A percentile compares a stretch with the other conserved stretches of the same genome.
These are phyloP conservation scores for Exophiala phaeomuriformis DNA, from an alignment of 2,329 filamentous ascomycete genomes.

Conservation along the genomic window DNA sequence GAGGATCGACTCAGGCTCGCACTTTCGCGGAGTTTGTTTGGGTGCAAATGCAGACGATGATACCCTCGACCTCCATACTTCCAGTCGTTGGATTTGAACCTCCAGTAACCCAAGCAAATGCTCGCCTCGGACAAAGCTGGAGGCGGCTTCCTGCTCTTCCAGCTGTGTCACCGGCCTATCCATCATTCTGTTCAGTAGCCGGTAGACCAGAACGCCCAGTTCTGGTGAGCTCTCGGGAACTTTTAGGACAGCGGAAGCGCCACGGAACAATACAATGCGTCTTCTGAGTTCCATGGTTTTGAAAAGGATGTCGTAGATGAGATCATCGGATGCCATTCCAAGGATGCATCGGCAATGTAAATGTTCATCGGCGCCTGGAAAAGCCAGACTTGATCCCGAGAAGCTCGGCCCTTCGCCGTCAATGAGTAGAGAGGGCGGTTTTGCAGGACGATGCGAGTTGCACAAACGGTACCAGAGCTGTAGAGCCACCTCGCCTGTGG, in stretches of 20 bases:
- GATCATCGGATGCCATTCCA: constrained; percentile 22
- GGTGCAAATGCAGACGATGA: neutral
- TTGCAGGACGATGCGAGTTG: constrained; percentile 21
- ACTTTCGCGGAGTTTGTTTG: neutral
- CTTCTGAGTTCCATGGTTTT: constrained; percentile 24
- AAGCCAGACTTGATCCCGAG: neutral
- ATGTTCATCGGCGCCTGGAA: constrained; percentile 15
- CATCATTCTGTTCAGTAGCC: neutral
- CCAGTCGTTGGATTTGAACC: constrained; percentile 18
- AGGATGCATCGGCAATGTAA: constrained; percentile 21
- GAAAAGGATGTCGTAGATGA: constrained; percentile 27
- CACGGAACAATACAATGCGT: constrained; percentile 19
- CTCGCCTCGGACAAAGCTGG: constrained; percentile 16
- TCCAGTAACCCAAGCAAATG: constrained; percentile 20
- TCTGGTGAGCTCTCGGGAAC: neutral
- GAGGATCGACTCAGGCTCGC: too few species aligned
- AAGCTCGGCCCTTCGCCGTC: constrained; percentile 11
- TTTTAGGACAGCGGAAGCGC: constrained; percentile 10
- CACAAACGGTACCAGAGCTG: constrained; percentile 28
- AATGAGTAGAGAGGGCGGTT: constrained; percentile 19
- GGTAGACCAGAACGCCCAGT: neutral
- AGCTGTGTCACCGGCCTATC: neutral
- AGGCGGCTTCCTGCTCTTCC: constrained; percentile 8
- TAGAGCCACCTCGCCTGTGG: constrained; percentile 5
- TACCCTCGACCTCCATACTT: constrained; percentile 20